Evolutionary conservation across 2,329 filamentous ascomycete genomes (phyloP).

Genomic region (Dichotomopilus funicola): DNA sequence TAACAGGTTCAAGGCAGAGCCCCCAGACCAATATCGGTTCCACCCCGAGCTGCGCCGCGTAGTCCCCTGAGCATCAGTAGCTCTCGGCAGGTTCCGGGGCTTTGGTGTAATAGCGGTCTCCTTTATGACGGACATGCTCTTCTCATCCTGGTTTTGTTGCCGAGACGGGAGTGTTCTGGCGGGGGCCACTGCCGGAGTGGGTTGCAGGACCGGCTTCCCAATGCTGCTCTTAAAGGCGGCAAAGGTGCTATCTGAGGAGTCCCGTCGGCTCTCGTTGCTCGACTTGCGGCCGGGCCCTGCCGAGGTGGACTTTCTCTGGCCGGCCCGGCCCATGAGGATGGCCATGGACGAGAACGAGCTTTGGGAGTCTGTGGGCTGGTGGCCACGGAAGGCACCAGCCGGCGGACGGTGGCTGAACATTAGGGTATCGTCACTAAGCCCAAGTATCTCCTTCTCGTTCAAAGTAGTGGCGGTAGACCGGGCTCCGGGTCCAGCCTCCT

Average conservation of each 20-base stretch:
- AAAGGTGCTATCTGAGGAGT: constrained; percentile 48
- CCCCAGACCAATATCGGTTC: constrained; percentile 73
- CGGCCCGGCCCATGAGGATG: constrained; percentile 58
- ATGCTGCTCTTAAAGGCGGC: constrained; percentile 58
- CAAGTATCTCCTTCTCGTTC: constrained; percentile 54
- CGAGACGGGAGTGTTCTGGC: constrained; percentile 20
- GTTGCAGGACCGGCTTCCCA: constrained; percentile 53
- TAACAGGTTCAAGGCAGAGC: constrained; percentile 60
- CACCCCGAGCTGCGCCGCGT: constrained; percentile 62
- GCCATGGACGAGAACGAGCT: constrained; percentile 58
- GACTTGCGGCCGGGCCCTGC: constrained; percentile 23
- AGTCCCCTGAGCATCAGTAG: constrained; percentile 34
- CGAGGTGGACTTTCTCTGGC: constrained; percentile 40
- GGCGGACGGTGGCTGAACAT: constrained; percentile 30
- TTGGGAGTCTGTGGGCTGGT: constrained; percentile 46
- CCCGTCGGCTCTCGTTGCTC: constrained; percentile 55
- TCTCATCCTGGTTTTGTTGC: constrained; percentile 34
- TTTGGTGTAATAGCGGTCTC: constrained; percentile 26
- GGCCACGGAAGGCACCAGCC: constrained; percentile 40
- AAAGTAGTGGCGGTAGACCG: constrained; percentile 37
- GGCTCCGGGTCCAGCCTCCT: constrained; percentile 40
- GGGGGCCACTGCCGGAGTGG: constrained; percentile 18
- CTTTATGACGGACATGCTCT: constrained; percentile 35
- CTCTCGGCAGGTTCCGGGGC: constrained; percentile 30
- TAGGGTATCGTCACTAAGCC: constrained; percentile 39